Evolutionary conservation across 352 stramenopile genomes (phyloP).

Genomic region (Aphanomyces cochlioides): DNA sequence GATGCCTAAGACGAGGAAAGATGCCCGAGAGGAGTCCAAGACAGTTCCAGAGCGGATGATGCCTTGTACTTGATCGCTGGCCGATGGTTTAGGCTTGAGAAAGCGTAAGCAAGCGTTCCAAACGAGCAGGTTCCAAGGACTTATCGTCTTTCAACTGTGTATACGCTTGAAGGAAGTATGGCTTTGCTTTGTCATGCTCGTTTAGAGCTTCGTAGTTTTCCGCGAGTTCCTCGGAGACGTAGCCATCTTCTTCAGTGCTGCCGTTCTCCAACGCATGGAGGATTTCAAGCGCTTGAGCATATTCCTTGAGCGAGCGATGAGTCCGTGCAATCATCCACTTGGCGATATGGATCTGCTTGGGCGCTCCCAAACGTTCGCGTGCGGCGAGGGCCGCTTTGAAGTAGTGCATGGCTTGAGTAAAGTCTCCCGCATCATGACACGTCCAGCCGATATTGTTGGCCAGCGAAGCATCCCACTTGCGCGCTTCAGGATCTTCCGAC

Average conservation of each 20-base stretch:
- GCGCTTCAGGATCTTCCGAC: slow-evolving; percentile 23
- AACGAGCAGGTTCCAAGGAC: slow-evolving; percentile 4
- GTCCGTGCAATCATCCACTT: slow-evolving; percentile 33
- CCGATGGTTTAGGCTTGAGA: neutral
- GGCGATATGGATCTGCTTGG: slow-evolving; percentile 30
- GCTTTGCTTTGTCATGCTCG: slow-evolving; percentile 7
- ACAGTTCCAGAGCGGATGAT: no score
- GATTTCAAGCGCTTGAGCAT: slow-evolving; percentile 32
- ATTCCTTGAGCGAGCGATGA: slow-evolving; percentile 26
- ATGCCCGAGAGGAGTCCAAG: no score
- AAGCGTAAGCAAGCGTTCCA: neutral
- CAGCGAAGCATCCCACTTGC: slow-evolving; percentile 34
- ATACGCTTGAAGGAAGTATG: slow-evolving; percentile 14
- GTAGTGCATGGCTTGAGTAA: slow-evolving; percentile 28
- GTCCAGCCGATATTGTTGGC: slow-evolving; percentile 38
- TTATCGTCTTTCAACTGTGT: slow-evolving; percentile 7
- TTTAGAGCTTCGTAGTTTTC: slow-evolving; percentile 26
- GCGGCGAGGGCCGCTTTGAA: slow-evolving; percentile 31
- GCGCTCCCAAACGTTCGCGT: slow-evolving; percentile 25
- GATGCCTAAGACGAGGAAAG: no score
- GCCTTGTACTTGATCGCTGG: no score
- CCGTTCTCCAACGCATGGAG: slow-evolving; percentile 15
- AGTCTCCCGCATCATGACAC: slow-evolving; percentile 29
- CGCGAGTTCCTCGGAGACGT: slow-evolving; percentile 33
- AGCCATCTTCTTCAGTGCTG: slow-evolving; percentile 18